Conservation (phyloP, 2,329 filamentous ascomycete species). For the Erysiphe pulchra region DNA sequence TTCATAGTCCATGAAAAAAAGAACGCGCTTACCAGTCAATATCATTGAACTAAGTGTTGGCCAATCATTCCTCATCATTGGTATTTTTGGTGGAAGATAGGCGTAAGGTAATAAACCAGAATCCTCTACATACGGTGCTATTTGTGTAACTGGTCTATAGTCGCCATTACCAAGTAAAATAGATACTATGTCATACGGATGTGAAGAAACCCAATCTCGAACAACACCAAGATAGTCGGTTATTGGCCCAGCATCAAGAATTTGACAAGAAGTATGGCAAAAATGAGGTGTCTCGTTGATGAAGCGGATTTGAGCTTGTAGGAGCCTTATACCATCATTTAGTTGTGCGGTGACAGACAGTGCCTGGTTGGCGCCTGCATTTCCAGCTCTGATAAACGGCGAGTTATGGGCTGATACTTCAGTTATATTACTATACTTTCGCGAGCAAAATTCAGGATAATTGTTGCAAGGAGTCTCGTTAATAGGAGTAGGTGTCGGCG, state of each 20-base stretch:
- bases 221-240: slow-evolving; percentile 46
- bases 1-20: slow-evolving; percentile 67
- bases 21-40: slow-evolving; percentile 38
- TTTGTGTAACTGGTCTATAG: slow-evolving; percentile 36
- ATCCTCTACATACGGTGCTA: slow-evolving; percentile 39
- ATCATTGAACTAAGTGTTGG: slow-evolving; percentile 62
- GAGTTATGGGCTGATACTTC: slow-evolving; percentile 60
- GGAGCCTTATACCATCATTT: slow-evolving; percentile 45
- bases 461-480: slow-evolving; percentile 66
- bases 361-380: slow-evolving; percentile 51
- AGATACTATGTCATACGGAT: slow-evolving; percentile 74
- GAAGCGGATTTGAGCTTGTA: slow-evolving; percentile 38
- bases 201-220: slow-evolving; percentile 40
- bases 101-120: slow-evolving; percentile 48
- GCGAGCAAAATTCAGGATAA: slow-evolving; percentile 47
- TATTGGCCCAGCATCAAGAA: slow-evolving; percentile 60
- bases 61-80: slow-evolving; percentile 54
- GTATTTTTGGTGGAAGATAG: slow-evolving; percentile 45
- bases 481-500: slow-evolving; percentile 20
- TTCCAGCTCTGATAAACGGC: slow-evolving; percentile 44
- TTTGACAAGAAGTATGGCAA: slow-evolving; percentile 63
- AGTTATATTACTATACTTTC: slow-evolving; percentile 62
- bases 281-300: slow-evolving; percentile 40
- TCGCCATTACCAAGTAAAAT: slow-evolving; percentile 69
- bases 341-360: slow-evolving; percentile 43